Base-by-base conservation (phyloP, 768 basidiomycete species). In the Thelephora ganbajun region DNA sequence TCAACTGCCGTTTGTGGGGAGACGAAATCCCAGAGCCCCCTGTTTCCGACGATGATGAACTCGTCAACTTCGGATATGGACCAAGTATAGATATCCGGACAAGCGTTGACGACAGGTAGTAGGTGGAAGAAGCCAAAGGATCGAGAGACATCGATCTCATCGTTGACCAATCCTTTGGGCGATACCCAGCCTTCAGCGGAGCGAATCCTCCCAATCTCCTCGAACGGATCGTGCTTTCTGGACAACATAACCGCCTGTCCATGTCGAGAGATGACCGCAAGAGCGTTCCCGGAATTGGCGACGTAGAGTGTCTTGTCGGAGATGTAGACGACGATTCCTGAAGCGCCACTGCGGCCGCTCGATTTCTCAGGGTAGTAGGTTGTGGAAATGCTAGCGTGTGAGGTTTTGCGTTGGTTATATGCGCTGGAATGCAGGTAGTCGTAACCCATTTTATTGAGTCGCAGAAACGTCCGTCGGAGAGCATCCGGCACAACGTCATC, bases 1-100 rank as follows among this genome's bases (percentile, higher is more conserved):
- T 98, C 94, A 48, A 98, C 91, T 1, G 96, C 94, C 0, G 88
- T 94, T 62, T 97, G 91, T 59, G 87, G 89, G 3, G 87, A 83
- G 53, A 98, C 85, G 53, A 79, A 87, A 54, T 93, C 85, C 96
- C 96, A 99, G 20, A 98, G 61, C 0, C 89, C 90, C 5, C 80
- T 75, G 60, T 98, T 97, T 23, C 83, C 96, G 51, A 99, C 75
- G 66, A 99, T 94, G 57, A 98, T 76, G 58, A 98, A 96, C 63
- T 99, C 94, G 63, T 99, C 96, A 47, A 79, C 73, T 51, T 88
- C 82, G 26, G 79, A 73, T 14, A 99, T 66, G 43, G 79, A 72
- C 52, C 82, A 78, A 3, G 67, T 69, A 53, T 68, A 69, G 51
- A 94, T 75, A 60, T 89, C 77, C 0, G 96, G 94, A 5, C 83